phyloP scores from a whole-genome alignment of 75 land plant species.

The Cunninghamia lanceolata region DNA sequence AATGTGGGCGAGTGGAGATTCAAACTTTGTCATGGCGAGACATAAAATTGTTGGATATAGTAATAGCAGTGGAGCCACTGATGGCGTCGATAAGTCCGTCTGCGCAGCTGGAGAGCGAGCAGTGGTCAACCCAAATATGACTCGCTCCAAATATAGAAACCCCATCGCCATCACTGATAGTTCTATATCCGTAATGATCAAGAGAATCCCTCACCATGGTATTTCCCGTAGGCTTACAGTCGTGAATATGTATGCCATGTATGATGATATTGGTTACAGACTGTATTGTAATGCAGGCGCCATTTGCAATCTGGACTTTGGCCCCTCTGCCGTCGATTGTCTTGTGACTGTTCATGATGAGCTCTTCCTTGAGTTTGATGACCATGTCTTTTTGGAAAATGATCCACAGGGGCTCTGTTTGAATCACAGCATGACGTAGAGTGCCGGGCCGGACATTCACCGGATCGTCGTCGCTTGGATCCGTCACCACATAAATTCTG shows the following conservation, averaged over 20 bases:
- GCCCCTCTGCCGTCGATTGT: constrained; percentile 20
- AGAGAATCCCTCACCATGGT: constrained; percentile 29
- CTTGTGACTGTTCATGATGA: not conserved
- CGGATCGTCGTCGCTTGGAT: constrained; percentile 13
- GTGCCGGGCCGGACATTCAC: constrained; percentile 35
- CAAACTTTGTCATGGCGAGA: no score
- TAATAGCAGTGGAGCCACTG: no score
- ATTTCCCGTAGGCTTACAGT: constrained; percentile 22
- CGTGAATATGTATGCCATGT: constrained; percentile 40
- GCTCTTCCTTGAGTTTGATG: constrained; percentile 18
- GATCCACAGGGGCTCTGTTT: no score
- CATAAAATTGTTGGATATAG: no score
- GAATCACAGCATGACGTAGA: constrained; percentile 32
- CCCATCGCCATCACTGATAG: constrained; percentile 46
- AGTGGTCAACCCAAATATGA: no score
- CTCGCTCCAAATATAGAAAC: no score
- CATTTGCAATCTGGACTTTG: constrained; percentile 37
- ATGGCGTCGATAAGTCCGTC: no score
- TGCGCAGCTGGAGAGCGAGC: no score
- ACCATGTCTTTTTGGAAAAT: no score
- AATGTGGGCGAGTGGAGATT: constrained; percentile 19
- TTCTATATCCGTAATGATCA: constrained; percentile 19
- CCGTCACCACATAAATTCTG: no score
- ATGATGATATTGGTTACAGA: constrained; percentile 42
- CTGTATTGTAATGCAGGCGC: constrained; percentile 46